Base-by-base conservation (phyloP, 306 rosid species). In the Hippophae gyantsensis region DNA sequence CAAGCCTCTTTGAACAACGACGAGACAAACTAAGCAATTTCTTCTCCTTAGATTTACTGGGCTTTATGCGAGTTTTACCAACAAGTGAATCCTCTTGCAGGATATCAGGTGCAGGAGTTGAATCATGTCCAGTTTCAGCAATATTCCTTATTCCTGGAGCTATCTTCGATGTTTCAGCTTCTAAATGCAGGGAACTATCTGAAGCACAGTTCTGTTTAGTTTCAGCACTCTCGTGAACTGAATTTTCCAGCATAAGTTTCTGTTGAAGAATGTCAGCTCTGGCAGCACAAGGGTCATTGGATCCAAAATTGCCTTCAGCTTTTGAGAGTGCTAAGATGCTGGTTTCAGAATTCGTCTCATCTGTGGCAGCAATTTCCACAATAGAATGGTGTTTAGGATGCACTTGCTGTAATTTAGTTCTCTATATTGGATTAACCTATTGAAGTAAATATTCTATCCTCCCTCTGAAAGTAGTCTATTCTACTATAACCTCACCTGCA, bases 1-100 rank as follows among this genome's bases (percentile, higher is more conserved):
- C 81, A 68, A 87, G 87, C 72, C 95, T 80, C 38, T 58, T 86
- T 13, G 96, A 90, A 62, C 72, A 81, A 23, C 96, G 84, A 52
- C 62, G 72, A 56, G 74, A 72, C 72, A 72, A 61, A 60, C 32
- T 73, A 64, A 66, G 72, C 23, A 77, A 69, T 60, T 75, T 74
- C 67, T 79, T 65, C 63, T 48, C 55, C 62, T 45, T 78, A 23
- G 78, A 68, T 59, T 67, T 74, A 52, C 82, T 62, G 10, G 54
- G 61, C 23, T 41, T 82, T 42, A 27, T 70, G 47, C n/a, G 46
- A 10, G 61, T 26, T 44, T 56, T 67, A 45, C 68, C 14, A 18
- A 48, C 38, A 45, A 42, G 60, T 65, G 50, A 62, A 61, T 69
- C 56, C 69, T 76, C 67, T 58, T 74, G 70, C 65, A 66, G 60